These are phyloP conservation scores for Microsporum audouinii DNA, from an alignment of 2,329 filamentous ascomycete species.

Conservation along the genomic window DNA sequence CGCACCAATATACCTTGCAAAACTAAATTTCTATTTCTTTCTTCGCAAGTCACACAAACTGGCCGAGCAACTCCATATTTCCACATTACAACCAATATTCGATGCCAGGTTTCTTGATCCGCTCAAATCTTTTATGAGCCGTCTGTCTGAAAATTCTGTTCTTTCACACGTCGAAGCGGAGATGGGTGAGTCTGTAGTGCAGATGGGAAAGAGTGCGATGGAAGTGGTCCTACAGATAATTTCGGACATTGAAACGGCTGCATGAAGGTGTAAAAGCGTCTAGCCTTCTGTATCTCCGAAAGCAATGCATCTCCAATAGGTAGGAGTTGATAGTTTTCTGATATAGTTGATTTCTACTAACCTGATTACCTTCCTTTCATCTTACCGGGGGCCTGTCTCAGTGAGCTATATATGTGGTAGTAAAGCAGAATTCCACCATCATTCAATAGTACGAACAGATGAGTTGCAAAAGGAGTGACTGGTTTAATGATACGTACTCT, in stretches of 20 bases:
- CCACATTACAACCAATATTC: slow-evolving; percentile 25
- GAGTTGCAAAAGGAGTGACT: not conserved
- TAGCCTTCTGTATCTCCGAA: not conserved
- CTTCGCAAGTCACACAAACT: slow-evolving; percentile 38
- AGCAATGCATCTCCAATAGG: not conserved
- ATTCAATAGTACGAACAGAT: not conserved
- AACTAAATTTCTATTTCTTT: slow-evolving; percentile 49
- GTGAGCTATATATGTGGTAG: no score
- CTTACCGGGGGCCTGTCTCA: no score
- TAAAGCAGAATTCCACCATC: no score
- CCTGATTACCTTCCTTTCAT: no score
- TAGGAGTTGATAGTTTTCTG: not conserved
- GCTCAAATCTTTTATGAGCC: slow-evolving; percentile 17
- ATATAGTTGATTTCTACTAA: not conserved
- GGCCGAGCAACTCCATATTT: slow-evolving; percentile 37
- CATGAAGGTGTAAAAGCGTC: not conserved
- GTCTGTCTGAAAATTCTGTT: slow-evolving; percentile 7
- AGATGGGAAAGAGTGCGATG: slow-evolving; percentile 9
- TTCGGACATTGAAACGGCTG: slow-evolving; percentile 8
- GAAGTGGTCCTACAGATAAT: slow-evolving; percentile 12
- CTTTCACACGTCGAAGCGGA: slow-evolving; percentile 10
- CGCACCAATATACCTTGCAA: slow-evolving; percentile 41
- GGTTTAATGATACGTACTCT: not conserved
- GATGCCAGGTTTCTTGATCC: slow-evolving; percentile 24
- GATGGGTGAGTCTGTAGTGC: slow-evolving; percentile 8